These are phyloP conservation scores for Sugiyamaella qingdaonensis DNA, from an alignment of 805 yeast genomes.

Conservation along the genomic window DNA sequence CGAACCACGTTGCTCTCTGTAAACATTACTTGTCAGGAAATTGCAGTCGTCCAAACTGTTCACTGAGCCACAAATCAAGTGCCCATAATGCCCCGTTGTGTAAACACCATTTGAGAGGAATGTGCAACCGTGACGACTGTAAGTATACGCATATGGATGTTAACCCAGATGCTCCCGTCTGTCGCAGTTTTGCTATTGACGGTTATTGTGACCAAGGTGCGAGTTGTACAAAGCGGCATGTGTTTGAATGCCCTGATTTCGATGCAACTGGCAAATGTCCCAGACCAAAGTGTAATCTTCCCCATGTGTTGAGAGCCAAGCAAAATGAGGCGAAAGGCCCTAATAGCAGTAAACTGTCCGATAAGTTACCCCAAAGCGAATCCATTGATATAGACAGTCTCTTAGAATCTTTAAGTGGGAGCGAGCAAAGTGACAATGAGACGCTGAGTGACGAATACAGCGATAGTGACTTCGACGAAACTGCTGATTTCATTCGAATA, in stretches of 20 bases:
- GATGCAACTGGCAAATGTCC: conserved; percentile 59
- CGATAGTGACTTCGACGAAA: conserved; percentile 20
- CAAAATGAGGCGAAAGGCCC: conserved; percentile 20
- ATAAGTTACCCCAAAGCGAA: conserved; percentile 23
- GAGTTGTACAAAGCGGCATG: conserved; percentile 54
- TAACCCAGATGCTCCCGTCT: conserved; percentile 42
- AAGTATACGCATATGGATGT: conserved; percentile 48
- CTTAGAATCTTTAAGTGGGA: background rate
- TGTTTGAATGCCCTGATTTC: conserved; percentile 65
- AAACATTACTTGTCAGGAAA: conserved; percentile 42
- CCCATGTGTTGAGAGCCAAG: conserved; percentile 40
- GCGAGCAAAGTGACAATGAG: background rate
- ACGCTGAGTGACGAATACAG: background rate
- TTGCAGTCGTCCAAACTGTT: conserved; percentile 49
- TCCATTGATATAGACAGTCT: conserved; percentile 17
- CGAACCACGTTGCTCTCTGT: conserved; percentile 52
- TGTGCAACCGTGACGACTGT: conserved; percentile 49
- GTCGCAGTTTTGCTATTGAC: conserved; percentile 62
- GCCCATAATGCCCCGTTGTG: conserved; percentile 63
- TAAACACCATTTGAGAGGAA: conserved; percentile 43
- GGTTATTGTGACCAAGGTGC: conserved; percentile 67
- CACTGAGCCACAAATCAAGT: conserved; percentile 51
- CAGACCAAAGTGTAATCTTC: conserved; percentile 47
- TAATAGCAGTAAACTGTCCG: conserved; percentile 13
- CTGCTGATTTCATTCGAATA: conserved; percentile 9